Base-by-base conservation (phyloP, 371 early-diverging fungal genomes). In the Mucor irregularis region DNA sequence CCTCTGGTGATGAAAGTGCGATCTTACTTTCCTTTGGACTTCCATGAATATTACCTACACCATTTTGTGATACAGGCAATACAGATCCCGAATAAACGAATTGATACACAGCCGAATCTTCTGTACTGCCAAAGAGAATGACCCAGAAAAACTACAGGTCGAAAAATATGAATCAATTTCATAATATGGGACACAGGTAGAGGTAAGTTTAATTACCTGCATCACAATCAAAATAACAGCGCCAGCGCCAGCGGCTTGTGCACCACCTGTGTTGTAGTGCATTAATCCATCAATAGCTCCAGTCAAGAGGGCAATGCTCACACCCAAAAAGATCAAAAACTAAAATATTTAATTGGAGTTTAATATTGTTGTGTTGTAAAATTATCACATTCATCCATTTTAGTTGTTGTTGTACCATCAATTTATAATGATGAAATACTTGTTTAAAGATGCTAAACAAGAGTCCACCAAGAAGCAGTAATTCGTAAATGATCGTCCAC, bases 401-500 rank as follows among this genome's bases (percentile, higher is more conserved):
- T 17, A 75, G 33, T 22, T 31, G 39, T 29, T 19, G 11, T 47
- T 16, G 7, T 68, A 77, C 78, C 53, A 52, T 58, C 33, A 68
- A 24, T 48, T 70, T 66, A 46, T 77, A 70, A n/a, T 74, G 68
- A 28, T 64, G 57, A 28, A 71, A 74, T 8, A 64, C 56, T 7
- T 63, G 60, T 25, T 58, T 55, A 29, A 61, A 53, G 37, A 70
- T 62, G 19, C 64, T 55, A 29, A 64, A 62, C 4, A 64, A 44
- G 14, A 70, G 61, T 45, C 64, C 63, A 38, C 58, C 48, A 30
- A 68, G 43, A 34, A 77, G 49, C 0, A 77, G 26, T 22, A 77
- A 37, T 44, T 74, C 71, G 31, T 61, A 77, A 29, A 77, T 63
- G 14, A 73, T 49, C 4, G 71, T 59, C 78, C 78, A 77, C 69